These are phyloP conservation scores for Scenedesmus sp. DNA, from an alignment of 163 green algal species.

Conservation along the genomic window DNA sequence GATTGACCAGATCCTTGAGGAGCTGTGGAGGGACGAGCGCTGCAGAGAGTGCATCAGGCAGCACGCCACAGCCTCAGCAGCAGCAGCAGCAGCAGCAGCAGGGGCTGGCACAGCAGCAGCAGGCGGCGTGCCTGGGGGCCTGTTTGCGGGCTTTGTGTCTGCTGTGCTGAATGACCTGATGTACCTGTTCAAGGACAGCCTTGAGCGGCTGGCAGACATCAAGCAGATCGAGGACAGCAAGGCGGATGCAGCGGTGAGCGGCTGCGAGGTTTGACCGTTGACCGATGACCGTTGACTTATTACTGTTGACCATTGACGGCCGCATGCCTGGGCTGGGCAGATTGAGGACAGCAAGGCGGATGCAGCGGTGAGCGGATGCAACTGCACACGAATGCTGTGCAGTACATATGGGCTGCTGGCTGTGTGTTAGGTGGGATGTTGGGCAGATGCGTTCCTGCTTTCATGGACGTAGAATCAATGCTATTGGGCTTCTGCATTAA, in stretches of 20 bases:
- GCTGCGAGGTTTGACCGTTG: background rate
- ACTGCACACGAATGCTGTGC: too few relatives aligned
- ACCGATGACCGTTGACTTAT: too few relatives aligned
- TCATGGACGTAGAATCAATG: too few relatives aligned
- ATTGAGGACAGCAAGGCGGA: conserved; percentile 71
- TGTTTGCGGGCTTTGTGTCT: conserved; percentile 36
- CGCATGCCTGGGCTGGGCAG: conserved; percentile 12
- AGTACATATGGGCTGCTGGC: too few relatives aligned
- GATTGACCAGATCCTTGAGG: conserved; percentile 79
- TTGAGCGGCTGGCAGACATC: conserved; percentile 79
- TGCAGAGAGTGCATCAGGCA: conserved; percentile 56
- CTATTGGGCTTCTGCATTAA: too few relatives aligned
- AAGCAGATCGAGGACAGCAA: conserved; percentile 71
- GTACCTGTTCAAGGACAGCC: conserved; percentile 85
- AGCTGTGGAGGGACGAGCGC: conserved; percentile 80
- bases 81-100: background rate
- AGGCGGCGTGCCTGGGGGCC: background rate
- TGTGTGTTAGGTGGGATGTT: too few relatives aligned
- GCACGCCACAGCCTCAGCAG: conserved; percentile 28
- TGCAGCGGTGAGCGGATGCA: conserved; percentile 15
- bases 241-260: conserved; percentile 53
- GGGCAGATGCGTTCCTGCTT: too few relatives aligned
- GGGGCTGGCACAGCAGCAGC: background rate
- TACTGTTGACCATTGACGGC: background rate
- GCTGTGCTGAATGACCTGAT: conserved; percentile 85